Conservation (phyloP, 2,329 filamentous ascomycete species). For the Hypoxylon sp. region DNA sequence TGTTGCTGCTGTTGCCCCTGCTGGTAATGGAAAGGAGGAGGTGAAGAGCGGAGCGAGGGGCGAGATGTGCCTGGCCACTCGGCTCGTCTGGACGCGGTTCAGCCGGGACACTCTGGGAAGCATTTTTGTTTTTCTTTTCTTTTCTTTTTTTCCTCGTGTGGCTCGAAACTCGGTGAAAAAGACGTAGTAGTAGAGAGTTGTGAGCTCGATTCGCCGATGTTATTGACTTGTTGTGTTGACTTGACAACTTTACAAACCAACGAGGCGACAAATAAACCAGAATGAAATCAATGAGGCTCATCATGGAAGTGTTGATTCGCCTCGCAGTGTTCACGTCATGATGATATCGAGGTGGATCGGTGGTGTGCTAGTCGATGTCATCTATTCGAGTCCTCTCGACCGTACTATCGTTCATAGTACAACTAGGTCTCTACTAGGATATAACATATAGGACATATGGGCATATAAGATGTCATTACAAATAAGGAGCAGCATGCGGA, state of each 20-base stretch:
- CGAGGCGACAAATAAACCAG: not conserved
- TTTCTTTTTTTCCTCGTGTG: too few species aligned
- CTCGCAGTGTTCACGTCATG: constrained; percentile 7
- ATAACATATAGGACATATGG: too few species aligned
- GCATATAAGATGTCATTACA: too few species aligned
- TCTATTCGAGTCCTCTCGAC: too few species aligned
- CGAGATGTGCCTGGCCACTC: not conserved
- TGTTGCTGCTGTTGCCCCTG: not conserved
- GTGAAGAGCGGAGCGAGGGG: too few species aligned
- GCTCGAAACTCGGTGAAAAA: not conserved
- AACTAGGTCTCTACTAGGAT: too few species aligned
- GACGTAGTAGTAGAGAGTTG: not conserved
- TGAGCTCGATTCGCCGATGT: not conserved
- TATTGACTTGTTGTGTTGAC: too few species aligned
- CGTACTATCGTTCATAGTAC: too few species aligned
- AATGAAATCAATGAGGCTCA: constrained; percentile 1
- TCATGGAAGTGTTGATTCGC: not conserved
- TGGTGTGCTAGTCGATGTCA: not conserved
- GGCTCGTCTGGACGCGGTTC: not conserved
- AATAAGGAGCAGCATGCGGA: too few species aligned
- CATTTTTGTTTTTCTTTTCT: constrained; percentile 8
- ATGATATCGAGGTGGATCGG: constrained; percentile 4
- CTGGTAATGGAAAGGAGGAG: too few species aligned
- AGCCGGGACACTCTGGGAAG: not conserved
- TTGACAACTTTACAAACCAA: too few species aligned